Conservation (phyloP, 495 filamentous ascomycete species). For the Hypoxylon trugodes region DNA sequence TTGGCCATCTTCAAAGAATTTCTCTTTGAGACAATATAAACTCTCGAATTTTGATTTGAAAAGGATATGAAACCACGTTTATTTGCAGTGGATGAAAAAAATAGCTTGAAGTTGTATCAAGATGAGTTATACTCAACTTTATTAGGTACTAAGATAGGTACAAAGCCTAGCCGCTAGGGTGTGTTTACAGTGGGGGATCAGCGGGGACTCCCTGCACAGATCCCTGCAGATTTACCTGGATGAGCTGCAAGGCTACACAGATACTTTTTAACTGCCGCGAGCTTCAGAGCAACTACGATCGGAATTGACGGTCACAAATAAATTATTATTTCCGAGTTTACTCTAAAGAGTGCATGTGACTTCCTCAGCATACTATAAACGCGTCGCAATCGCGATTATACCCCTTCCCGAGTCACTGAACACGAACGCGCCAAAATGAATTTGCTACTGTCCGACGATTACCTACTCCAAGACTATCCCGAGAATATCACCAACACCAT, state of each 20-base stretch:
- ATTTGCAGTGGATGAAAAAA: too few species aligned
- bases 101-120: background rate
- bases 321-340: background rate
- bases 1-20: conserved; percentile 52
- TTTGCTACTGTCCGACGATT: conserved; percentile 61
- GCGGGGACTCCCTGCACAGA: conserved; percentile 15
- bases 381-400: background rate
- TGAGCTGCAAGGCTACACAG: conserved; percentile 20
- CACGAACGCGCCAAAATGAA: conserved; percentile 52
- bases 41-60: background rate
- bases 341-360: background rate
- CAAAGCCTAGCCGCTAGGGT: background rate
- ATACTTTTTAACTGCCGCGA: conserved; percentile 1
- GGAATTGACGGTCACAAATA: background rate
- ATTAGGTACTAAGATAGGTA: background rate
- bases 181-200: conserved; percentile 9
- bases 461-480: conserved; percentile 92
- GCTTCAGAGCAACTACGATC: conserved; percentile 1
- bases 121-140: background rate
- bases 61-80: background rate
- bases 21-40: background rate
- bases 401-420: background rate
- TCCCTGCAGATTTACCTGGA: conserved; percentile 10
- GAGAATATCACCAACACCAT: conserved; percentile 87
- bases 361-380: background rate